Evolutionary conservation across 2,329 filamentous ascomycete genomes (phyloP), one percentile per base, ranked within the genome.

Genomic region (Harringtonia aguacate): DNA sequence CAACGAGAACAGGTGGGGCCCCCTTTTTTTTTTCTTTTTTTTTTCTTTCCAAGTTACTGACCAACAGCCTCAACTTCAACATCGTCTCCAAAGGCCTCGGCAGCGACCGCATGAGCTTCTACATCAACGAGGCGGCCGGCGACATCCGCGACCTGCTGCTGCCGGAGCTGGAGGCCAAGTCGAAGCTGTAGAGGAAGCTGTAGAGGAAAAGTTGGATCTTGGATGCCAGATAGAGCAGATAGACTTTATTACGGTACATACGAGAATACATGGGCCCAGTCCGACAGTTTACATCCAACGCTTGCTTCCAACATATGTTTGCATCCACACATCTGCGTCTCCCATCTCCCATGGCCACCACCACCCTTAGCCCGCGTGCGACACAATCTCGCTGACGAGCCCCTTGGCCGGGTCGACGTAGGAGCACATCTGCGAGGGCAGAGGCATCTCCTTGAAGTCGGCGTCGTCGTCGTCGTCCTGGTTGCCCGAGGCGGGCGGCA

Each of bases 1-100:
- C 63, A 98, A 98, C 61, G 90, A 97, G 73, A 94, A 95, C 65
- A 89, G 79, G 83, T 86, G 60, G 63, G 70, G 58, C 22, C 33
- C 17, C 12, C 27, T 36, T 4, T 22, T 8, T 21, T 22, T 27
- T 3, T 21, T 45, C 21, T 27, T 30, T 37, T 31, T 22, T 31
- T 21, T 17, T 10, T 8, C 20, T 24, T 40, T 10, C 7, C 22
- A 18, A n/a, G 22, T 39, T 18, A 39, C 44, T 48, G 50, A 56
- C 41, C 27, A 27, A 35, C 52, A 94, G 87, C 64, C 75, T 98
- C 51, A 92, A 97, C 76, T 97, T 98, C 72, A 98, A 98, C 68
- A 80, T 98, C 53, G 89, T 94, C 52, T 92, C 85, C 61, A 98
- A 97, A 75, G 81, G 84, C 46, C 70, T 95, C 40, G 92, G 90